Evolutionary conservation across 108 stramenopile genomes (phyloP), one percentile per base, ranked within the genome.

Genomic region (Aurantiochytrium sp.): DNA sequence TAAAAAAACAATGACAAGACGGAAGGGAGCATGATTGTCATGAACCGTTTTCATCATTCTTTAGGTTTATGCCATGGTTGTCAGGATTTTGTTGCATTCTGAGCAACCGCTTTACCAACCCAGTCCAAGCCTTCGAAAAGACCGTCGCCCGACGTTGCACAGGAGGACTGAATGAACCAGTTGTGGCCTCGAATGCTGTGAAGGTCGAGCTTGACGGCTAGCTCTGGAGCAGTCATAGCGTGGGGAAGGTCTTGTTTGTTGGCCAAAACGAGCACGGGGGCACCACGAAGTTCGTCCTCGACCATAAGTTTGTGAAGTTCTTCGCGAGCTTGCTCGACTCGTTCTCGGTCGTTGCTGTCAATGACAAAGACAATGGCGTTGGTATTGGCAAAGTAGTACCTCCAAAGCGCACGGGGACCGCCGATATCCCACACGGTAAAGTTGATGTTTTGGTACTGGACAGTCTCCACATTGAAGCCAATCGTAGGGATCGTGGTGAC

Each of bases 381-480:
- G 23, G 93, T 88, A 72, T 72, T 49, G 3, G 19, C 44, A 64
- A 72, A 94, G 88, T 95, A 95, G 73, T 95, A 93, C 5, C 90
- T 59, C 93, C 92, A 94, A 0, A 94, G 93, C 44, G 72, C 58
- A 4, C 94, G 92, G 14, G n/a, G 92, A 3, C 93, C 95, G 0
- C 94, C 93, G 0, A 95, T 72, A 59, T 95, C 94, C 95, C 95
- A 94, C 42, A 49, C 58, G 25, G 60, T 91, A 16, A 94, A 23
- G 60, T 10, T 87, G 44, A 59, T 25, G 23, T 87, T 88, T 5
- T 60, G 35, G 92, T 89, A 90, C 44, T 91, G 43, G 45, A 97
- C 95, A 71, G 95, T 95, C 92, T 97, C 97, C 64, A 97, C 97
- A 93, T 97, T 97, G 95, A 98, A 97, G 29, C 96, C 94, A 59